Conservation (phyloP, 352 stramenopile genomes). For the Phytophthora multivora region DNA sequence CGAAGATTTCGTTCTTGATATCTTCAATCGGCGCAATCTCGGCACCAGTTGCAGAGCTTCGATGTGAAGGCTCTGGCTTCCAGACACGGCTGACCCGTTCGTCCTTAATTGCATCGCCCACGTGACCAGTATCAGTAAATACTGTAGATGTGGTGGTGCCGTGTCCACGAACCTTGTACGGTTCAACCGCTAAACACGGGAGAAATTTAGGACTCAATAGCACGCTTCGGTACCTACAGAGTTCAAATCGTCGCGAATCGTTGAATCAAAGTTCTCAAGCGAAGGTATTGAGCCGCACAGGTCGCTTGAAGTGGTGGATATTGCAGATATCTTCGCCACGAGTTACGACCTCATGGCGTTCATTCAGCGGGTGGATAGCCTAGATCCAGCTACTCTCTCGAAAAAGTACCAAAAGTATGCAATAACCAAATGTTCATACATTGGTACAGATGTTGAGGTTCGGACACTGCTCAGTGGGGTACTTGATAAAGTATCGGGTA, state of each 20-base stretch:
- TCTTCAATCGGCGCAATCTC: neutral
- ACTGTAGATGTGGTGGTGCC: no score
- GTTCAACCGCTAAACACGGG: no score
- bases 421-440: neutral
- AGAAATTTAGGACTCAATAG: no score
- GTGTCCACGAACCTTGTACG: no score
- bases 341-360: neutral
- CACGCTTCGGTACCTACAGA: neutral
- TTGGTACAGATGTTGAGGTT: neutral
- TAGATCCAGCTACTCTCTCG: neutral
- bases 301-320: constrained; percentile 8
- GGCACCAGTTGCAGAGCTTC: neutral
- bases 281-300: neutral
- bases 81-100: no score
- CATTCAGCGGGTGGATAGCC: constrained; percentile 6
- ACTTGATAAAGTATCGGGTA: constrained; percentile 1
- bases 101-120: no score
- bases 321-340: constrained; percentile 1
- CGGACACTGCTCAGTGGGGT: neutral
- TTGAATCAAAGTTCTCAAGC: neutral
- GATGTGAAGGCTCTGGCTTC: neutral
- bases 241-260: neutral
- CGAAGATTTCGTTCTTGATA: no score
- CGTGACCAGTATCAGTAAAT: no score
- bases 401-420: constrained; percentile 2